Conservation (phyloP, 805 yeast species). For the Priceomyces haplophilus region DNA sequence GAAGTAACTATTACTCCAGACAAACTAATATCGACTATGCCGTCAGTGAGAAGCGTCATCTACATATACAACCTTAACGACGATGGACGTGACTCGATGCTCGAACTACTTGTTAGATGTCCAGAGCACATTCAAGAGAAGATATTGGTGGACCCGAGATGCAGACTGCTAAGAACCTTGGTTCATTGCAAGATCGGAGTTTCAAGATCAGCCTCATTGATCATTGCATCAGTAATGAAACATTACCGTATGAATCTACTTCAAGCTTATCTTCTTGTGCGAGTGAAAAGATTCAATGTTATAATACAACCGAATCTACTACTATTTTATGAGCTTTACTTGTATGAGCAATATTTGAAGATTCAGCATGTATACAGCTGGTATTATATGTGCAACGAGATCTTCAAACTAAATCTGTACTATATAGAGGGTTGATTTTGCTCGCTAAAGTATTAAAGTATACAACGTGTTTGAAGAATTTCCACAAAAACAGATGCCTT, state of each 20-base stretch:
- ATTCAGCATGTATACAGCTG: constrained; percentile 21
- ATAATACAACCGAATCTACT: constrained; percentile 42
- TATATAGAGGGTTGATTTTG: constrained; percentile 14
- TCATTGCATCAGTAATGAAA: constrained; percentile 39
- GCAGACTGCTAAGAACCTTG: constrained; percentile 15
- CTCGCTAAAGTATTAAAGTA: too few relatives aligned
- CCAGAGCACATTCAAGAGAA: constrained; percentile 30
- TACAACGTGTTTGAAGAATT: too few relatives aligned
- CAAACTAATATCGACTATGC: constrained; percentile 5
- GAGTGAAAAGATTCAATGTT: constrained; percentile 39
- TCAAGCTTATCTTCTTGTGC: constrained; percentile 34
- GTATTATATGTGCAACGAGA: constrained; percentile 29
- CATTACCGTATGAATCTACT: constrained; percentile 26
- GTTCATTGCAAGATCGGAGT: constrained; percentile 43
- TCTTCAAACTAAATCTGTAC: constrained; percentile 25
- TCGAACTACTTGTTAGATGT: constrained; percentile 25
- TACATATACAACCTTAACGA: constrained; percentile 36
- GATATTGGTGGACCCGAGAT: constrained; percentile 18
- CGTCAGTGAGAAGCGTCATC: constrained; percentile 15
- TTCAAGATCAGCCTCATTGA: constrained; percentile 40
- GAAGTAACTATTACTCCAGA: constrained; percentile 14
- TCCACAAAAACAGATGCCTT: too few relatives aligned
- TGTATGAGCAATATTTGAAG: constrained; percentile 24
- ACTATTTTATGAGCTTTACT: constrained; percentile 35
- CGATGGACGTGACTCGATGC: constrained; percentile 36